phyloP scores from a whole-genome alignment of 371 early-diverging fungal genomes.

The Choanephora cucurbitarum region DNA sequence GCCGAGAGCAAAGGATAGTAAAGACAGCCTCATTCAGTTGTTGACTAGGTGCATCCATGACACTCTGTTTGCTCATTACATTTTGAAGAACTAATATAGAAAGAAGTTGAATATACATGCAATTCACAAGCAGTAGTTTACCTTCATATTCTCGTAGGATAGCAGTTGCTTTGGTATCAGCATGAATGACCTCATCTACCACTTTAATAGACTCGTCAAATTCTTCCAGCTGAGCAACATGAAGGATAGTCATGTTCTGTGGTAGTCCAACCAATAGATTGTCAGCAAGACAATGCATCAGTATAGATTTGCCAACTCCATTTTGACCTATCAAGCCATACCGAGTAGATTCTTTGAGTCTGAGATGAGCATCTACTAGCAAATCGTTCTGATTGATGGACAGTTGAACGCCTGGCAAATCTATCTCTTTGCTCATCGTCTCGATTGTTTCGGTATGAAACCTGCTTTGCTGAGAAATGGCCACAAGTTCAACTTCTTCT shows the following conservation, averaged over 20 bases:
- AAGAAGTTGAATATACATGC: too few species aligned
- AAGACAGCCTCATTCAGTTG: conserved; percentile 32
- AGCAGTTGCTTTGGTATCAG: conserved; percentile 62
- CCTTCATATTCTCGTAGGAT: conserved; percentile 37
- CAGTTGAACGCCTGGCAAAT: conserved; percentile 76
- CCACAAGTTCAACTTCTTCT: conserved; percentile 58
- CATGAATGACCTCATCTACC: conserved; percentile 68
- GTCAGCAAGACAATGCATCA: conserved; percentile 75
- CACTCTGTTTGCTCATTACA: conserved; percentile 32
- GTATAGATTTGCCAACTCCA: conserved; percentile 90
- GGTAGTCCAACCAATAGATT: conserved; percentile 81
- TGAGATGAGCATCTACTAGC: conserved; percentile 66
- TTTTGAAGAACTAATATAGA: conserved; percentile 37
- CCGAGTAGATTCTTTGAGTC: conserved; percentile 59
- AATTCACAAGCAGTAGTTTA: conserved; percentile 18
- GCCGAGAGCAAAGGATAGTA: conserved; percentile 33
- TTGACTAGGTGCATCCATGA: conserved; percentile 12
- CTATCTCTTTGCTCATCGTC: conserved; percentile 59
- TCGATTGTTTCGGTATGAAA: conserved; percentile 83
- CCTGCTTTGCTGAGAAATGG: conserved; percentile 83
- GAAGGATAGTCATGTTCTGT: conserved; percentile 71
- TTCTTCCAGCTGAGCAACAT: conserved; percentile 75
- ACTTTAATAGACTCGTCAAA: conserved; percentile 53
- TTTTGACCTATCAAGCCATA: conserved; percentile 88
- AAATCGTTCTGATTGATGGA: conserved; percentile 62